Evolutionary conservation across 805 yeast genomes (phyloP).

Genomic region (Candida tammaniensis): DNA sequence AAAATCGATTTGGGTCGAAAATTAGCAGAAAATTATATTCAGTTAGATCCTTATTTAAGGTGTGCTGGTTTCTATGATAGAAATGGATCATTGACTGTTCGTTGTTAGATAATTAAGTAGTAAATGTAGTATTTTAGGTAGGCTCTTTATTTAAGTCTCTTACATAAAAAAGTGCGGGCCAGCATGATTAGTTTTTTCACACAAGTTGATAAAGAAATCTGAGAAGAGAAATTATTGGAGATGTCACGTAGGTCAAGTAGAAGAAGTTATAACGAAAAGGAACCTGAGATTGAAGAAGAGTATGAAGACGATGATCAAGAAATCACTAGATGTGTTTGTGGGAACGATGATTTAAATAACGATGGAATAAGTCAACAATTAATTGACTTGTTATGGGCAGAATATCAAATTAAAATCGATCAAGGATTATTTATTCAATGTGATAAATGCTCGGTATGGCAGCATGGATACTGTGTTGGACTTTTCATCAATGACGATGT

Average conservation of each 20-base stretch:
- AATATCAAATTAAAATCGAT: conserved; percentile 40
- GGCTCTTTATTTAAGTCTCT: not conserved
- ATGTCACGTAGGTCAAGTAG: conserved; percentile 16
- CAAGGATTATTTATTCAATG: conserved; percentile 76
- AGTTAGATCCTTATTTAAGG: conserved; percentile 79
- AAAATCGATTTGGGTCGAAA: conserved; percentile 51
- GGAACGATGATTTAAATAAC: conserved; percentile 34
- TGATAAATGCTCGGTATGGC: conserved; percentile 95
- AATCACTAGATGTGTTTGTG: conserved; percentile 42
- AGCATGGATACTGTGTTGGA: conserved; percentile 95
- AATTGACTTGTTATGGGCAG: conserved; percentile 23
- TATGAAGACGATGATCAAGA: conserved; percentile 34
- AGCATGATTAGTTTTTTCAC: not conserved
- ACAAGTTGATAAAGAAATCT: no score
- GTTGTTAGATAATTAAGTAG: conserved; percentile 2
- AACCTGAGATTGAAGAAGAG: conserved; percentile 9
- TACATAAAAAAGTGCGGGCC: not conserved
- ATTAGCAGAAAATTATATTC: conserved; percentile 61
- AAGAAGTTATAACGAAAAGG: conserved; percentile 10
- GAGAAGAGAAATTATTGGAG: not conserved
- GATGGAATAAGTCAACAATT: conserved; percentile 23
- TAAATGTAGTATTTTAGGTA: not conserved
- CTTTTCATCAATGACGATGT: conserved; percentile 68
- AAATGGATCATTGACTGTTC: conserved; percentile 41
- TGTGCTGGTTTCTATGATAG: conserved; percentile 79